A percentile compares a stretch with the other conserved stretches of the same genome.
Evolutionary conservation across 768 basidiomycete species (phyloP).

Genomic region (Boletus patriciae): DNA sequence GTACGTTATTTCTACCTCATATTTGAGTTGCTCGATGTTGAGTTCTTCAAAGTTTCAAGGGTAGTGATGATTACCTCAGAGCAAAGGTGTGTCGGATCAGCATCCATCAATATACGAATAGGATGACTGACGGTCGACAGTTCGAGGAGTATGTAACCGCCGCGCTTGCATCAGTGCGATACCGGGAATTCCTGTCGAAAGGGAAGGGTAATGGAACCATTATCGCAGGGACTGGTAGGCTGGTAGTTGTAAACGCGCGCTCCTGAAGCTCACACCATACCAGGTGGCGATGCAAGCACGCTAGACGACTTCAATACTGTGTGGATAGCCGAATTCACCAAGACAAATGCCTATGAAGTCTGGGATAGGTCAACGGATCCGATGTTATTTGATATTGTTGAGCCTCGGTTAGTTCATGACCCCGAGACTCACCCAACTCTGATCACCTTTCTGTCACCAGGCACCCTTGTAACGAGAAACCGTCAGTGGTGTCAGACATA

Average conservation of each 20-base stretch:
- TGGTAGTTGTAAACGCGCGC: not conserved
- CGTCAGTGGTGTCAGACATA: conserved; percentile 86
- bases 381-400: conserved; percentile 91
- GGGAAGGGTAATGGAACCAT: conserved; percentile 61
- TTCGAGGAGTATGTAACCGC: conserved; percentile 95
- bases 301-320: conserved; percentile 80
- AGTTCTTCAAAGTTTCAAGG: conserved; percentile 69
- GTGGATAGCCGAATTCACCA: conserved; percentile 88
- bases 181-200: conserved; percentile 79
- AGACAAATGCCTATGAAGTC: conserved; percentile 81
- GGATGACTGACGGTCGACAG: conserved; percentile 20
- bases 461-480: conserved; percentile 92
- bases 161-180: conserved; percentile 85
- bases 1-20: conserved; percentile 42
- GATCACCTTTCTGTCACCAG: conserved; percentile 38
- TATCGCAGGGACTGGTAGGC: conserved; percentile 59
- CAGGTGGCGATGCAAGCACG: conserved; percentile 57
- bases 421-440: not conserved
- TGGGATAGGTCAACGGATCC: conserved; percentile 94
- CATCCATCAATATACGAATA: not conserved
- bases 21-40: not conserved
- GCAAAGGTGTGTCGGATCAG: conserved; percentile 56
- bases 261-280: conserved; percentile 23
- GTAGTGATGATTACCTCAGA: conserved; percentile 93
- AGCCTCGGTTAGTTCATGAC: conserved; percentile 65